Evolutionary conservation across 495 filamentous ascomycete genomes (phyloP), one percentile per base, ranked within the genome.

Genomic region (Hyaloscypha hepaticicola): DNA sequence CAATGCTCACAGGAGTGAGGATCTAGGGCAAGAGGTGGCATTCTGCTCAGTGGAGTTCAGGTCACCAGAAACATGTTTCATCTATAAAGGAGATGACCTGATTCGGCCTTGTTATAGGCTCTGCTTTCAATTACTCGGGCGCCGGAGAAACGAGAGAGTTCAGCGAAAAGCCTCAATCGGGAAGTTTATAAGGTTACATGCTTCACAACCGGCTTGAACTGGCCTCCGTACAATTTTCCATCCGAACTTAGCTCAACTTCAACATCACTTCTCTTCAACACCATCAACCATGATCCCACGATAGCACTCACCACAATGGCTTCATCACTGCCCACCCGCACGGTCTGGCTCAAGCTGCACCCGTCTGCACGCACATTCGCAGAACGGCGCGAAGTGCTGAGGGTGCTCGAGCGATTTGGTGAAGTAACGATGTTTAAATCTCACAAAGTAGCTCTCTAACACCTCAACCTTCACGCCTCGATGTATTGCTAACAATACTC

Each of bases 341-440:
- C 76, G 0, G 76, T 96, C 14, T 86, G 87, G 70, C 72, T 97
- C 41, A 84, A 80, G 58, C 85, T 92, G 52, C 67, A 75, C 22
- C 92, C 91, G 0, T 76, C 82, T 0, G 87, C 91, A 0, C 74
- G 75, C 14, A 85, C 75, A 66, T 78, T 96, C n/a, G 71, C 78
- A 25, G 90, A 97, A 70, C 88, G 88, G 52, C 86, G 87, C 57
- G 82, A 87, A 29, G 78, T 97, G 31, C 79, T 96, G 26, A 79
- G 82, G 38, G 82, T 88, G 25, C 76, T 97, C 26, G 86, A 92
- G 73, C 82, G 82, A 70, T 90, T 89, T 74, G 92, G 91, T 58
- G 85, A 92, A 57, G 83, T 97, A 9, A 83, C 86, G 25, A 86
- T 87, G 66, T 97, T 91, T 77, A 85, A 87, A 73, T 87, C 83